Base-by-base conservation (phyloP, 2,329 filamentous ascomycete species). In the Didymella sp. region DNA sequence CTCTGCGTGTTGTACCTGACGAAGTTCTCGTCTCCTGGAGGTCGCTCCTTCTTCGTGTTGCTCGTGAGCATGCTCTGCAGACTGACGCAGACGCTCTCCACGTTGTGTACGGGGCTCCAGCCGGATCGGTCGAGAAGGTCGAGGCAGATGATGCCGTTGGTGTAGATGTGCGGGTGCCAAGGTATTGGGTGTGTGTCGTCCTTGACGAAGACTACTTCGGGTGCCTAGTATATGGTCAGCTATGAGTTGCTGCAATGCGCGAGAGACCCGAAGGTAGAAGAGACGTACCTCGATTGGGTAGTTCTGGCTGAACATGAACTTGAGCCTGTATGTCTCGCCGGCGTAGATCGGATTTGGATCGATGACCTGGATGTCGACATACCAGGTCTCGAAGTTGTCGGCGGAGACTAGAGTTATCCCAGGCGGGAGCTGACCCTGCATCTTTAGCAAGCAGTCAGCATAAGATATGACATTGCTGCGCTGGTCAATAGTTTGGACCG, bases 1-100 rank as follows among this genome's bases (percentile, higher is more conserved):
- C 94, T 83, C 63, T 88, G 84, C 24, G 86, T 86, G 72, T 97
- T 96, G 59, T 85, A 86, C 51, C 86, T 83, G 24, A 96, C 92
- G 71, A 99, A 98, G 11, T 95, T 89, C 53, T 89, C 90, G 71
- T 99, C 92, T 4, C 94, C 95, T 0, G 90, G 89, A 0, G 95
- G 95, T 30, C 95, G 84, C 78, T 98, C 93, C 70, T 94, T 89
- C 79, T 93, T 94, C 11, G 86, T 89, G 76, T 99, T 99, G 59
- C 94, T 92, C 1, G 95, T 97, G 72, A 99, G 79, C 95, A 99
- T 99, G 80, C 92, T 96, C 79, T 99, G 95, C 51, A 99, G 85
- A 76, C 92, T 96, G 86, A 99, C 95, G 80, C 92, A 97, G 24
- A 99, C 88, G 71, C 90, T 96, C 80, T 98, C 94, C 8, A 97